Base-by-base conservation (phyloP, 768 basidiomycete species). In the Rhodotorula sphaerocarpa region DNA sequence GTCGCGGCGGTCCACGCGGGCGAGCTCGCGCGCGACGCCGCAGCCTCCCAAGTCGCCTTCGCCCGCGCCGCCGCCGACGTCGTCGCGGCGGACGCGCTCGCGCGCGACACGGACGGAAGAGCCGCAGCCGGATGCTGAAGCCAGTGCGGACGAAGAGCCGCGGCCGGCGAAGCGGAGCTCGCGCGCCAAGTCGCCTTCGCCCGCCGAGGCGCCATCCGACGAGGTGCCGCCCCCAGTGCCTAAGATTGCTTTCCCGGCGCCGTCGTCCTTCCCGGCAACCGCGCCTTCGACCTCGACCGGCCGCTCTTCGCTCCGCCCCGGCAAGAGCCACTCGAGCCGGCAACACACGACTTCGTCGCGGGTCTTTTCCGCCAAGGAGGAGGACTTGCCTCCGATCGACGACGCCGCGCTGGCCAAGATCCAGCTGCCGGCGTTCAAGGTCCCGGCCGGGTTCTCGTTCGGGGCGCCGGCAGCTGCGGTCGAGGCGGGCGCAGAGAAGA, bases 331-430 rank as follows among this genome's bases (percentile, higher is more conserved):
- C 60, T 55, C 59, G 28, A 55, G 53, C 2, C 55, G 67, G 3
- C 43, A 43, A n/a, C 67, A 69, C 60, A 25, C 42, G 10, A 39
- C 59, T 5, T 56, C 52, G 3, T 48, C 57, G 21, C 61, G 61
- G 33, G 67, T 69, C 36, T 69, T 69, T 30, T 52, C 50, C 3
- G 67, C 67, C 16, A 36, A 63, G 6, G 67, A 69, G 57, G 67
- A 69, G 44, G 67, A 69, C 30, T 41, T 69, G 1, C 67, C 67
- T 1, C 67, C 67, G 0, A 42, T 65, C 41, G 60, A 69, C 42
- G 63, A 65, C 30, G 57, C 45, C 6, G 63, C 50, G 27, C 58
- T 65, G 27, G 31, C 42, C 15, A 55, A 59, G 54, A 56, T 65
- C 25, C 39, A 36, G 36, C 41, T 57, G 58, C 62, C 62, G 27